Base-by-base conservation (phyloP, 768 basidiomycete genomes). In the Leccinum disarticulatum region DNA sequence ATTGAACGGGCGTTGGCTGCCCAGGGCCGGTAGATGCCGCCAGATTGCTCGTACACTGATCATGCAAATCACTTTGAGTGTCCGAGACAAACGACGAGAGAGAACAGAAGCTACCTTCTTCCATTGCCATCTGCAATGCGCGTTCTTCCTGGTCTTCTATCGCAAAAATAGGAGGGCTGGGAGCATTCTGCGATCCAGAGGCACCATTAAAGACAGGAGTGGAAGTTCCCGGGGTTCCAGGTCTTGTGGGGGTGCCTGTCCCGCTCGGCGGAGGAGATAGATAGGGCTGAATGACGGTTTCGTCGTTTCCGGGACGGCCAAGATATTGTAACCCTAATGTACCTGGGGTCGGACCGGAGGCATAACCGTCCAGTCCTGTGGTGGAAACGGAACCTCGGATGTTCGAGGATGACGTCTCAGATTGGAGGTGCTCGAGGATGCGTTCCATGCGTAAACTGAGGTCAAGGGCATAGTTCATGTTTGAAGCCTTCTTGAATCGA, bases 401-500 rank as follows among this genome's bases (percentile, higher is more conserved):
- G 46, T 73, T 60, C 11, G 71, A 49, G 2, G 68, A 69, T 1
- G 65, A 60, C 0, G 66, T 64, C 28, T 68, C 64, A 2, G 72
- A 72, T 51, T 74, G 72, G 36, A 74, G 65, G 9, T 38, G 61
- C 41, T 73, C 73, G 17, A 74, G 69, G 27, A 71, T 61, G 41
- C 73, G 67, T 17, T 73, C 71, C 57, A 69, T 67, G 33, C 77
- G 74, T 30, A 81, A 68, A 5, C 77, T 78, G 2, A 82, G 63
- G 41, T 75, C 77, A 43, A 82, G 76, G 22, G 83, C 91, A 66
- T 88, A 93, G 70, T 95, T 96, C 88, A 95, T 87, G 74, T 96
- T 96, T 15, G 86, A 87, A 1, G 93, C 93, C 75, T 96, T 96
- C 80, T 96, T 96, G 81, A 96, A 96, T 22, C 93, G 82, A 33